A percentile compares a stretch with the other conserved stretches of the same genome.
phyloP scores from a whole-genome alignment of 208 protist genomes.

The Sergeia podlipaevii region DNA sequence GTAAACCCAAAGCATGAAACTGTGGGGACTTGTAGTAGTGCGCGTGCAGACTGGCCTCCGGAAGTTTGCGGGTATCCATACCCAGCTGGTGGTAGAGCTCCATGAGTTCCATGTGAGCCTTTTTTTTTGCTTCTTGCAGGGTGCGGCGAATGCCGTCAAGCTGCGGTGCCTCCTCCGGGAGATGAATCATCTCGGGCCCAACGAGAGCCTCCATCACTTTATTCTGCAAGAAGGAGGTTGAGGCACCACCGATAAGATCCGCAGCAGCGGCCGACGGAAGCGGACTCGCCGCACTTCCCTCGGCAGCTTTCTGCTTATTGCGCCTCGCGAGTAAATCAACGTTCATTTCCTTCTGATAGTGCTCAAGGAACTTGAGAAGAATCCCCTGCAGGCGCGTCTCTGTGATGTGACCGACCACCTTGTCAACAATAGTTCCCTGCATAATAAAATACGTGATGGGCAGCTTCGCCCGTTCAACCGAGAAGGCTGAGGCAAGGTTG shows the following conservation, averaged over 20 bases:
- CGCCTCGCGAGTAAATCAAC: conserved; percentile 62
- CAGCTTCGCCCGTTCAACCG: conserved; percentile 77
- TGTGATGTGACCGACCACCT: conserved; percentile 53
- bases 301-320: conserved; percentile 13
- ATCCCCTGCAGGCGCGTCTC: conserved; percentile 61
- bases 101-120: conserved; percentile 69
- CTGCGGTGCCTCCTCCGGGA: conserved; percentile 73
- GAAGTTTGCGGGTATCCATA: conserved; percentile 63
- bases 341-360: conserved; percentile 85
- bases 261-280: conserved; percentile 61
- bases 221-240: conserved; percentile 69
- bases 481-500: conserved; percentile 84
- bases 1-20: conserved; percentile 45
- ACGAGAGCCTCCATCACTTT: conserved; percentile 66
- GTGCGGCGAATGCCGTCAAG: conserved; percentile 71
- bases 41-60: conserved; percentile 52
- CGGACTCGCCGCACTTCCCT: conserved; percentile 13
- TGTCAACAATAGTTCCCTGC: conserved; percentile 88
- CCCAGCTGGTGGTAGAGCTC: conserved; percentile 62
- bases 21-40: conserved; percentile 68
- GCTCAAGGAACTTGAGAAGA: conserved; percentile 75
- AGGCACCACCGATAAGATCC: conserved; percentile 65
- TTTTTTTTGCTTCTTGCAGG: conserved; percentile 80
- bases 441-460: conserved; percentile 88
- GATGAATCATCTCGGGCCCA: conserved; percentile 66